Base-by-base conservation (phyloP, 2,329 filamentous ascomycete species). In the Penicillium sp. region DNA sequence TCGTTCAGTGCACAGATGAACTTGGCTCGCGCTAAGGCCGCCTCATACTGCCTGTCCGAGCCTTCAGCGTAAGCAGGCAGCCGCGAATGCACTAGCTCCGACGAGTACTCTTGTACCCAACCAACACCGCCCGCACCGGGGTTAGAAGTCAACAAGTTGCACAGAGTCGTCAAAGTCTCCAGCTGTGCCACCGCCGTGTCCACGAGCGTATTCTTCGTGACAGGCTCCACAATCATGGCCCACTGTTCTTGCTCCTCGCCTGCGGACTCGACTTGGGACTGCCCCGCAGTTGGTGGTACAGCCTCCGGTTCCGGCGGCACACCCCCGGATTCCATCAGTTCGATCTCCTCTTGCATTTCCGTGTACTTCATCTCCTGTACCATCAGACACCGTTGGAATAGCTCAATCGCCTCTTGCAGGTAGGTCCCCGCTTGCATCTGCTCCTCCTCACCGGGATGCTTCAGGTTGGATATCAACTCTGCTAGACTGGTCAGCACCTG, bases 151-250 rank as follows among this genome's bases (percentile, higher is more conserved):
- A 77, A 69, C 36, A 83, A 69, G 59, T 77, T 77, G 66, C 79
- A 83, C 50, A 80, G 75, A 38, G 73, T 80, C 55, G 75, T 83
- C 67, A 78, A 79, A 45, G 73, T 81, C 62, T 75, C 84, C 48
- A 90, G 70, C 59, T 87, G 84, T 5, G 87, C 85, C 31, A 88
- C 77, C 14, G 85, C 79, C 0, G 87, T 90, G 58, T 91, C 88
- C 1, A 90, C 75, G 7, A 91, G 79, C 1, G 84, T 84, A 45
- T 80, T 78, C 26, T 83, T 80, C 1, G 86, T 88, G 26, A 89
- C 76, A 0, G 87, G 84, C 60, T 88, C 85, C 51, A 88, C 78
- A n/a, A 90, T 79, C 4, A 79, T 82, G 17, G 85, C 86, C 81
- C 85, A 88, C 63, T 87, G 81, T 57, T 85, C 85, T 36, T 82